These are phyloP conservation scores for Gynostemma pentaphyllum DNA, from an alignment of 306 rosid species.

Conservation along the genomic window DNA sequence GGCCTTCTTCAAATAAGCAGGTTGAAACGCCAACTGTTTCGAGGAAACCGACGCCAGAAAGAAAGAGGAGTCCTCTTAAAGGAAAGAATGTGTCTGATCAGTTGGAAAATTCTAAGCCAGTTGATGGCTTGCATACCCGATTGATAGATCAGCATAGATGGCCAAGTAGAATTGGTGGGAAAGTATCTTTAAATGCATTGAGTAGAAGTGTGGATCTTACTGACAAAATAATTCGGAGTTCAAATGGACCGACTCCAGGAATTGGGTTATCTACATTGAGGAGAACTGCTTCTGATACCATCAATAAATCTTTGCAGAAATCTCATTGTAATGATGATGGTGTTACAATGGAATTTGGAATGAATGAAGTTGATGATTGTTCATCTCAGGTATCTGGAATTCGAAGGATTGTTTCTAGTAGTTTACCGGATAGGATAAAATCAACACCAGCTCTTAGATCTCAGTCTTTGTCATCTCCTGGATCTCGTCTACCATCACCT, in stretches of 20 bases:
- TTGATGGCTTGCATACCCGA: conserved; percentile 53
- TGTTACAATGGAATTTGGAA: conserved; percentile 28
- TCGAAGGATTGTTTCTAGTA: conserved; percentile 35
- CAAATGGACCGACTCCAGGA: conserved; percentile 34
- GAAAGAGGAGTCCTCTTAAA: conserved; percentile 82
- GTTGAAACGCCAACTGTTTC: conserved; percentile 34
- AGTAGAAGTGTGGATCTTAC: conserved; percentile 48
- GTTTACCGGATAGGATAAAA: conserved; percentile 35
- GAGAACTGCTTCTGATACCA: conserved; percentile 39
- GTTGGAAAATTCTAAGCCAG: conserved; percentile 86
- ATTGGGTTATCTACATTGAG: conserved; percentile 43
- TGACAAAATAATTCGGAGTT: conserved; percentile 35
- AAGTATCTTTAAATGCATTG: conserved; percentile 38
- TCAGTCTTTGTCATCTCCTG: conserved; percentile 31
- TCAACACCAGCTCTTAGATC: conserved; percentile 40
- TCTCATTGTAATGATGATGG: conserved; percentile 40
- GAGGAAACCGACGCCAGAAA: conserved; percentile 71
- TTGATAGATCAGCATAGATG: conserved; percentile 76
- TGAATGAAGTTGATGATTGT: conserved; percentile 32
- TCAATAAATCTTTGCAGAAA: conserved; percentile 34
- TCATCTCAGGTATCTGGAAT: conserved; percentile 29
- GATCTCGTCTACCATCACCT: conserved; percentile 58
- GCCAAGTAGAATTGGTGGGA: conserved; percentile 75
- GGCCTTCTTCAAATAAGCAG: conserved; percentile 66
- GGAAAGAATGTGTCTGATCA: conserved; percentile 69